These are phyloP conservation scores for Coelastrella sp. DNA, from an alignment of 139 green algal genomes.

Conservation along the genomic window DNA sequence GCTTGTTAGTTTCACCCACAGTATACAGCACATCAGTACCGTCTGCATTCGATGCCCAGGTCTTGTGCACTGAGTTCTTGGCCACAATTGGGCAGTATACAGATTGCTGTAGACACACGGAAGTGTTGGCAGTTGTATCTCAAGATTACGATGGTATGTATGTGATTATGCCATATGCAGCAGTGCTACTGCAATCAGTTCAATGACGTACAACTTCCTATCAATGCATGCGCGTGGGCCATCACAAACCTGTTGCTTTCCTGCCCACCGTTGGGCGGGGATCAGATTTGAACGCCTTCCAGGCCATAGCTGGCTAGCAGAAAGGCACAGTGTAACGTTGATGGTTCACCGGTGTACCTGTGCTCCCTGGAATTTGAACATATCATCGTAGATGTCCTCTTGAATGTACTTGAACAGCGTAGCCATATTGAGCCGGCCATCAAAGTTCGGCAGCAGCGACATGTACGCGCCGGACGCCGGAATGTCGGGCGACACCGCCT, in stretches of 20 bases:
- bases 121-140: not conserved
- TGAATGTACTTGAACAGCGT: slow-evolving; percentile 24
- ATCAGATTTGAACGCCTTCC: too few relatives aligned
- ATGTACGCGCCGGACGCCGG: slow-evolving; percentile 34
- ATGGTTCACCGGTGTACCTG: not conserved
- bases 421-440: slow-evolving; percentile 19
- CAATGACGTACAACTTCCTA: too few relatives aligned
- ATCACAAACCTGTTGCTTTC: too few relatives aligned
- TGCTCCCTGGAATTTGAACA: not conserved
- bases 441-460: slow-evolving; percentile 45
- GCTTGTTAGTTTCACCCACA: slow-evolving; percentile 37
- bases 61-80: slow-evolving; percentile 22
- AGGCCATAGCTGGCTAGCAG: too few relatives aligned
- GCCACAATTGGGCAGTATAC: slow-evolving; percentile 30
- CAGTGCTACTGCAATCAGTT: too few relatives aligned
- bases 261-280: too few relatives aligned
- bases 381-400: slow-evolving; percentile 43
- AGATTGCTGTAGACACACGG: not conserved
- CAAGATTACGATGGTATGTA: too few relatives aligned
- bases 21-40: slow-evolving; percentile 26
- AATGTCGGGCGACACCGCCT: not conserved
- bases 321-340: too few relatives aligned
- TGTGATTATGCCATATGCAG: too few relatives aligned
- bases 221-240: too few relatives aligned
- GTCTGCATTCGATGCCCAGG: slow-evolving; percentile 28